Evolutionary conservation across 306 rosid genomes (phyloP), one percentile per base, ranked within the genome.

Genomic region (Macrotyloma uniflorum): DNA sequence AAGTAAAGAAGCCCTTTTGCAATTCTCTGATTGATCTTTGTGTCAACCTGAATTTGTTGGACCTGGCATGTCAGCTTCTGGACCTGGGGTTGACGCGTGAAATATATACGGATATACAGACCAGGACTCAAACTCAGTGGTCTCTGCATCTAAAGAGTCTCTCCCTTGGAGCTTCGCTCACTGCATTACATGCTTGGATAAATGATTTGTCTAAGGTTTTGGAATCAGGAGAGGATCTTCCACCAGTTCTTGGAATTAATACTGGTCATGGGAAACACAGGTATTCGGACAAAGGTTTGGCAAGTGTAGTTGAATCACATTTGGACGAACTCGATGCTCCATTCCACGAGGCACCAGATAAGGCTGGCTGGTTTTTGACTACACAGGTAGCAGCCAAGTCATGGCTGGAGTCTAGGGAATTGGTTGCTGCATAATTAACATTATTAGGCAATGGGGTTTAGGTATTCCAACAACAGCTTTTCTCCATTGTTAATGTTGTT

Each of bases 361-460:
- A 92, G 87, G 90, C 86, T 66, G 99, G 99, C 66, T 95, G 99
- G 99, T 95, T 95, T 89, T 91, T 93, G 87, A 91, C 97, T 16
- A 93, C 99, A 42, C 83, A 82, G 67, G 90, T 83, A 53, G 98
- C 99, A 16, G 85, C 85, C 55, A 79, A 76, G 83, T 85, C 96
- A 46, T 95, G 99, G 99, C 83, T 95, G 85, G 89, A 86, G 79
- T 83, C 97, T 64, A 87, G 90, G 82, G 77, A 89, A 78, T 24
- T 78, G 61, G 88, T 81, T 64, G 61, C 89, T 33, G 83, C 85
- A 9, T 87, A 86, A 80, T 78, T 82, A 46, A 49, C 67, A 47
- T 49, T 57, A 63, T 57, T 42, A 3, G 46, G 5, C 61, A 20
- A 14, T 54, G 63, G 63, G 74, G 42, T 26, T 20, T 59, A 20